Evolutionary conservation across 2,329 filamentous ascomycete genomes (phyloP).

Genomic region (Ascochyta viciae-villosae): DNA sequence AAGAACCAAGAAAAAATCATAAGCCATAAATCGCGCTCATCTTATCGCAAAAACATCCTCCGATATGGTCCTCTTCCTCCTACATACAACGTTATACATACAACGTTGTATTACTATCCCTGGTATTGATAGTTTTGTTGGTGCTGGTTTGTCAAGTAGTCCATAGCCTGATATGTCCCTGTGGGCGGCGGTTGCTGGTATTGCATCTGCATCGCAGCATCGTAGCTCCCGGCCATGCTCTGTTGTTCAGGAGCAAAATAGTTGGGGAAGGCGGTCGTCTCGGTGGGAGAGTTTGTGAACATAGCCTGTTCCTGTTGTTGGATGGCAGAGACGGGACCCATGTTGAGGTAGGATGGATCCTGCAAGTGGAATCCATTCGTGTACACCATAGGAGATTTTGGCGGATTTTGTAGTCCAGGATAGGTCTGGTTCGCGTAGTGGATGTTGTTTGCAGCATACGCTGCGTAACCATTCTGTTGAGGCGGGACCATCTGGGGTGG

Average conservation of each 20-base stretch:
- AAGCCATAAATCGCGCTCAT: neutral
- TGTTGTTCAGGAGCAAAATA: constrained; percentile 44
- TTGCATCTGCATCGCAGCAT: constrained; percentile 36
- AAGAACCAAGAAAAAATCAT: constrained; percentile 3
- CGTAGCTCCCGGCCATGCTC: constrained; percentile 36
- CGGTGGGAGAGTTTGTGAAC: constrained; percentile 48
- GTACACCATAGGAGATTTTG: constrained; percentile 40
- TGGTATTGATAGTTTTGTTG: constrained; percentile 37
- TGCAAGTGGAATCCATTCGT: constrained; percentile 40
- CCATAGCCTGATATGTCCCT: constrained; percentile 42
- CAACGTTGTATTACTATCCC: neutral
- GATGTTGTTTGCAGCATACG: constrained; percentile 27
- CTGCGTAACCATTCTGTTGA: constrained; percentile 31
- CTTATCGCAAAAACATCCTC: neutral
- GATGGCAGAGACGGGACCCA: constrained; percentile 36
- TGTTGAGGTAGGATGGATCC: constrained; percentile 35
- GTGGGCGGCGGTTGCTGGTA: constrained; percentile 31
- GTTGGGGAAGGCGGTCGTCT: constrained; percentile 42
- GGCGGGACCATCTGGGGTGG: constrained; percentile 44
- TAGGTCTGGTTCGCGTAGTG: constrained; percentile 43
- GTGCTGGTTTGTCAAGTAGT: constrained; percentile 41
- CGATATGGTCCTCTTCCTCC: neutral
- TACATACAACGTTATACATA: no score
- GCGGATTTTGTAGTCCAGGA: constrained; percentile 41
- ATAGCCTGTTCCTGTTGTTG: constrained; percentile 39